Base-by-base conservation (phyloP, 129 eudicot genomes). In the Tagetes erecta region DNA sequence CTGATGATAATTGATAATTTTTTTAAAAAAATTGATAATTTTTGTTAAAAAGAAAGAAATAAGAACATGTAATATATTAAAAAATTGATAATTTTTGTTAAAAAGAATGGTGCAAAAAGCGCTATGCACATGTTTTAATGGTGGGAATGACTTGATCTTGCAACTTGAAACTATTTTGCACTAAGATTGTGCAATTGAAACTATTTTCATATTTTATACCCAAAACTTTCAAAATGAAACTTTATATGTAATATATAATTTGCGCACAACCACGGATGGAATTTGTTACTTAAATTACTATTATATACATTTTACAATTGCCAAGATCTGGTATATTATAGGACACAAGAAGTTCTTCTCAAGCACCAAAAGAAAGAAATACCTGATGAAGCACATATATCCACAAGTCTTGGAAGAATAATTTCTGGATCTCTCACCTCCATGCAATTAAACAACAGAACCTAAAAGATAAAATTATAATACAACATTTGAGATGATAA, bases 401-500 rank as follows among this genome's bases (percentile, higher is more conserved):
- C 75, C 73, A 80, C 88, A 68, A 92, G 96, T 64, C 75, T 82
- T 44, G 93, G 88, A 81, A 92, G 96, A 45, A 92, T 87, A 68
- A 80, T 36, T 47, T 89, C 85, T 33, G 97, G 97, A 75, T 89
- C 92, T 79, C 97, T 87, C 50, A 81, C 80, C 60, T 89, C 96
- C 97, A 89, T 92, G 85, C 97, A 92, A 81, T 92, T 92, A 80
- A 92, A 92, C 49, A 91, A 70, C 55, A 91, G 86, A 83, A 91
- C 85, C 97, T 91, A 83, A 58, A 74, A 70, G 31, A 72, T 65
- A n/a, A n/a, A 36, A 9, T 63, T 6, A 68, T 27, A 51, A 44
- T 41, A 68, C 35, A 14, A 41, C 31, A 72, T 33, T 34, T 68
- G 46, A 74, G 30, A 49, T 50, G 72, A 64, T 36, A 49, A 66